A percentile compares a stretch with the other conserved stretches of the same genome.
phyloP scores from a whole-genome alignment of 2,329 filamentous ascomycete species.

The Fusarium albosuccineum region DNA sequence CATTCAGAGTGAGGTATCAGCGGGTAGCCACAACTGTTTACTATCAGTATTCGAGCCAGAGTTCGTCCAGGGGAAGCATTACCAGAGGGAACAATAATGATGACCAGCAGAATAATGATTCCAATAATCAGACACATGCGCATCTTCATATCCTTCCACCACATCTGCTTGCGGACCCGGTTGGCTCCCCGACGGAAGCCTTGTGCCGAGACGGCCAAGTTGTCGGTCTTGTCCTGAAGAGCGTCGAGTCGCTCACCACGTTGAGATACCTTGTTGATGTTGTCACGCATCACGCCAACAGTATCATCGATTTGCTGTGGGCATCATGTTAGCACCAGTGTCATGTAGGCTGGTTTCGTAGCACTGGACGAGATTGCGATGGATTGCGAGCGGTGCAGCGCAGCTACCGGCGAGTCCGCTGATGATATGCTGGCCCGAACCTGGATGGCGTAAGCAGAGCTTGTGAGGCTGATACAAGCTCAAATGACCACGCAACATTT shows the following conservation, averaged over 20 bases:
- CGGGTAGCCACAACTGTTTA: slow-evolving; percentile 53
- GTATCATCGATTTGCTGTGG: slow-evolving; percentile 96
- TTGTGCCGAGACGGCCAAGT: slow-evolving; percentile 91
- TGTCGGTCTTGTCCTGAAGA: slow-evolving; percentile 94
- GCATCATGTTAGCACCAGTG: slow-evolving; percentile 31
- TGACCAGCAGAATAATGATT: slow-evolving; percentile 88
- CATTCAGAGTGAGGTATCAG: slow-evolving; percentile 42
- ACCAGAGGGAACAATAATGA: slow-evolving; percentile 96
- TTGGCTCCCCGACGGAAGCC: slow-evolving; percentile 97
- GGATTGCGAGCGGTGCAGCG: slow-evolving; percentile 6
- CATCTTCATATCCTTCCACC: slow-evolving; percentile 99
- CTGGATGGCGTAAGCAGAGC: slow-evolving; percentile 8
- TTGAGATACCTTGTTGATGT: slow-evolving; percentile 96
- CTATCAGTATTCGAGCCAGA: slow-evolving; percentile 23
- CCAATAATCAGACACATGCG: slow-evolving; percentile 94
- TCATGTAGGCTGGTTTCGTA: not conserved
- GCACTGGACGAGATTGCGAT: not conserved
- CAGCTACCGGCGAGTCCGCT: slow-evolving; percentile 1
- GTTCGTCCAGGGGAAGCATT: slow-evolving; percentile 41
- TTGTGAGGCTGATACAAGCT: not conserved
- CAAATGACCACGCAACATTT: slow-evolving; percentile 2
- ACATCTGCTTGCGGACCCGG: slow-evolving; percentile 97
- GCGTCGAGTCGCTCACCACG: slow-evolving; percentile 90
- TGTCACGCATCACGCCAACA: slow-evolving; percentile 94
- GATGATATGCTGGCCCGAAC: not conserved